Percentiles rank a stretch among this genome's conserved stretches.
These are phyloP conservation scores for Mychonastes homosphaera DNA, from an alignment of 139 green algal genomes.

Conservation along the genomic window DNA sequence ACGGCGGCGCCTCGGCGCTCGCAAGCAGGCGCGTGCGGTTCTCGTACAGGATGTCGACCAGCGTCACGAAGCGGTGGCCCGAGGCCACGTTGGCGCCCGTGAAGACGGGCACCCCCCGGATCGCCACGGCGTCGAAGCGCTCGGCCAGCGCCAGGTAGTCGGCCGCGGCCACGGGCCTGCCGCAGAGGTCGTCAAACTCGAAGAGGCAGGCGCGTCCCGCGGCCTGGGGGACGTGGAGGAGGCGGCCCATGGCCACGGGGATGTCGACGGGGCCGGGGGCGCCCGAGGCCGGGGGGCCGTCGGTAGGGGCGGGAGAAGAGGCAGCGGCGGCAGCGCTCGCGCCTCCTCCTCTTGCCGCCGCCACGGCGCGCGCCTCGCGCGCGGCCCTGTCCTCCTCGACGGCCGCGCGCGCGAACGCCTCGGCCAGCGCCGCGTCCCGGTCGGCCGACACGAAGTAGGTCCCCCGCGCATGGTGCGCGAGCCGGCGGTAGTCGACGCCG, in stretches of 20 bases:
- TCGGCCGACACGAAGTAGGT: constrained; percentile 62
- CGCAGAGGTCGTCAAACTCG: constrained; percentile 78
- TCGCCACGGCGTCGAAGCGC: constrained; percentile 63
- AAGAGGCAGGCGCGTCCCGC: constrained; percentile 52
- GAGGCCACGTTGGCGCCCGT: constrained; percentile 35
- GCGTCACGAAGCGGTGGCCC: constrained; percentile 84
- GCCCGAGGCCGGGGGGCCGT: no score
- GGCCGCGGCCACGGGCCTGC: constrained; percentile 60
- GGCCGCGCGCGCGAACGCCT: constrained; percentile 14
- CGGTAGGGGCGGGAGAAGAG: no score
- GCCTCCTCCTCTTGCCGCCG: constrained; percentile 26
- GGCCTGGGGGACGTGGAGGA: constrained; percentile 47
- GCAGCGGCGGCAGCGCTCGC: constrained; percentile 21
- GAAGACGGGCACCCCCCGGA: constrained; percentile 74
- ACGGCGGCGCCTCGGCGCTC: constrained; percentile 60
- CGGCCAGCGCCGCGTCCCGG: constrained; percentile 10
- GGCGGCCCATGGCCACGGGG: constrained; percentile 70
- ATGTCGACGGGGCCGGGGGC: constrained; percentile 19
- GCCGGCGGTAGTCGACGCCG: constrained; percentile 71
- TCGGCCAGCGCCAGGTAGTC: constrained; percentile 75
- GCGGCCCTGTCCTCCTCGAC: neutral
- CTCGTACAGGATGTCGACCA: constrained; percentile 93
- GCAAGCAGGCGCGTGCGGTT: constrained; percentile 66
- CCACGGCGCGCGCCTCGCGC: neutral
- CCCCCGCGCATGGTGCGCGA: constrained; percentile 59